Evolutionary conservation across 768 basidiomycete genomes (phyloP), one percentile per base, ranked within the genome.

Genomic region (Psilocybe tampanensis): DNA sequence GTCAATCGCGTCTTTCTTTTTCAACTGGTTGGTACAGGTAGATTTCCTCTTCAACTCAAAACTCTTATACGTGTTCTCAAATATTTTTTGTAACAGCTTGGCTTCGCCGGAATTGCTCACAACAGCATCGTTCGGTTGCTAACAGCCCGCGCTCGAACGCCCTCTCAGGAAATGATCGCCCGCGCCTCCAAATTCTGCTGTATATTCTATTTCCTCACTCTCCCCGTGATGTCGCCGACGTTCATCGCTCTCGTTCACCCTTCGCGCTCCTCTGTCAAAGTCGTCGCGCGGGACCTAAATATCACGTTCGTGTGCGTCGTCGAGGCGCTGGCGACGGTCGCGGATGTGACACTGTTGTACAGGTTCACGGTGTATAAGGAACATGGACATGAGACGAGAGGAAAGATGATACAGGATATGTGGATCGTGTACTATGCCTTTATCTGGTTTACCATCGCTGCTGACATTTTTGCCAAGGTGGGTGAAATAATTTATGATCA

Each of bases 11-110:
- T 59, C 58, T 9, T 59, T 59, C 19, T 59, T 59, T 26, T 59
- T 59, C 39, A 59, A 59, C 18, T 59, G 58, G 58, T 32, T 59
- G 8, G 58, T 59, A 1, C 58, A 59, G 58, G 58, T 54, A 24
- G 44, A 21, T 21, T 3, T n/a, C 19, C n/a, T 6, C 22, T 13
- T 45, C 2, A 44, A 9, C 4, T 5, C 9, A 29, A 29, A 9
- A 44, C 15, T 9, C 21, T 13, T 19, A 18, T 32, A 8, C 4
- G 26, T 41, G 13, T 5, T n/a, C 13, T 1, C 11, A 17, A 8
- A 24, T 47, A 2, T 8, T 21, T 23, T 18, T 23, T 26, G 18
- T 34, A 1, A 26, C 24, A 59, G 58, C 58, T 59, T 15, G 52
- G 58, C 5, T 54, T 59, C 18, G 58, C 58, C 11, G 58, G 58